phyloP scores from a whole-genome alignment of 305 asterid species.

The Solanum hybrid region DNA sequence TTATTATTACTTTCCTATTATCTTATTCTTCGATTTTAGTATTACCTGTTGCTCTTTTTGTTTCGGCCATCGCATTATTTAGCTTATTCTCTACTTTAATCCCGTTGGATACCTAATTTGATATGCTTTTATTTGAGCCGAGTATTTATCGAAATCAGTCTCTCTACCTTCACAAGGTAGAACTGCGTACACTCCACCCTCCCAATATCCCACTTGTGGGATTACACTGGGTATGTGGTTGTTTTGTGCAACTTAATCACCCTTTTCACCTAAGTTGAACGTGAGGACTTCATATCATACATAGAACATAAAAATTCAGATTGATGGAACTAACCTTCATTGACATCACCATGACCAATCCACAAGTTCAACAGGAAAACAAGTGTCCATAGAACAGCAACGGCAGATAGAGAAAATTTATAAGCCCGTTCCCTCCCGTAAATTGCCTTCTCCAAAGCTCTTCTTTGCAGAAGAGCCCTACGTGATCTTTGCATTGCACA shows the following conservation, averaged over 20 bases:
- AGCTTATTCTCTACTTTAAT: background rate
- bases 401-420: constrained; percentile 58
- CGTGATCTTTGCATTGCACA: constrained; percentile 95
- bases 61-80: background rate
- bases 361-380: constrained; percentile 66
- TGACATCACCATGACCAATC: constrained; percentile 63
- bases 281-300: background rate
- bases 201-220: background rate
- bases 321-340: constrained; percentile 45
- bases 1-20: background rate
- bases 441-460: constrained; percentile 55
- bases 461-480: constrained; percentile 87
- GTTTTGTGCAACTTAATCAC: background rate
- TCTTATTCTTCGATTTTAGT: background rate
- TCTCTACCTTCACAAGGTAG: background rate
- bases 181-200: background rate
- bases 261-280: background rate
- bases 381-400: constrained; percentile 57
- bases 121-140: background rate
- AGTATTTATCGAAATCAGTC: background rate
- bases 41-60: background rate
- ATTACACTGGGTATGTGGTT: background rate
- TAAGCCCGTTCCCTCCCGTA: constrained; percentile 41
- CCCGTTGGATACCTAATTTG: background rate
- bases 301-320: background rate